Base-by-base conservation (phyloP, 306 rosid genomes). In the Prunus campanulata region DNA sequence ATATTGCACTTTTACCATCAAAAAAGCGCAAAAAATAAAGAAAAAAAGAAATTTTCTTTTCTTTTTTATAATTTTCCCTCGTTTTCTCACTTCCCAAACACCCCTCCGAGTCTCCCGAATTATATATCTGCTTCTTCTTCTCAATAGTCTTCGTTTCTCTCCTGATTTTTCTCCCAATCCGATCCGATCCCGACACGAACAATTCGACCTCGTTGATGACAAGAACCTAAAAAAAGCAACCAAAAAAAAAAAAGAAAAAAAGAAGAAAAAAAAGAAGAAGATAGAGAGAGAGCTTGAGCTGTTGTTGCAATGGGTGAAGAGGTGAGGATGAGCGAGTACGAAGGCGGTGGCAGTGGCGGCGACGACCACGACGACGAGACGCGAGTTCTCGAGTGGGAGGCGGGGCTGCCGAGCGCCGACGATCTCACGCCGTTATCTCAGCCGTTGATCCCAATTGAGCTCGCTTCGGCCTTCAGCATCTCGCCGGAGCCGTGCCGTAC, bases 381-480 rank as follows among this genome's bases (percentile, higher is more conserved):
- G 11, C 80, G 97, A 27, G 86, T 95, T 6, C 63, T 71, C 15
- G 96, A 90, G 68, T 92, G 99, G 99, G 97, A 92, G 82, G 7
- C 74, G 1, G 97, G 99, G 16, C 86, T 95, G 0, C 99, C 99
- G 1, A 55, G 56, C 52, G 75, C 68, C 29, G 85, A 87, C 19
- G 94, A 90, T 64, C 81, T 95, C 44, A 85, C 95, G 11, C 97
- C 98, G 25, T 81, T 95, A 3, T 88, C 93, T 25, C 96, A 90
- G 88, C 63, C 51, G 35, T 46, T 95, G 79, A 89, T 92, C 47
- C 86, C 97, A 50, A 88, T 85, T 68, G 96, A 90, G 76, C 89
- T 95, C 1, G 97, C 97, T 9, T 79, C 91, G 30, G 99, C 97
- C 63, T 95, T 95, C 76, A 87, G 97, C 70, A 95, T 95, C 73